These are phyloP conservation scores for Penicillium sclerotigenum DNA, from an alignment of 2,329 filamentous ascomycete species.

Conservation along the genomic window DNA sequence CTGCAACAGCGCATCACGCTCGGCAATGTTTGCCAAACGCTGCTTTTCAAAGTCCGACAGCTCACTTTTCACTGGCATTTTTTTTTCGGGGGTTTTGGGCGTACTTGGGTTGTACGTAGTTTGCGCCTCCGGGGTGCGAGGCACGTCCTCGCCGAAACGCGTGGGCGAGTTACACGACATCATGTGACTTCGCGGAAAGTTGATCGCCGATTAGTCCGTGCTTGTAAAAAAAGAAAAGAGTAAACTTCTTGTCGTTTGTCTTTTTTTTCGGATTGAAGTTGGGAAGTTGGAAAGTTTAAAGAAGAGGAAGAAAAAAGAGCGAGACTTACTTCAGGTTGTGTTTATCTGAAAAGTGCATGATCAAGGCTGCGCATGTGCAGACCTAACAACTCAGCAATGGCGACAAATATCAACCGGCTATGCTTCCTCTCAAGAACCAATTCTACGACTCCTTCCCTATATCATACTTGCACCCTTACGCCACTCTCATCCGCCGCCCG, in stretches of 20 bases:
- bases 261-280: not conserved
- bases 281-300: not conserved
- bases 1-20: conserved; percentile 77
- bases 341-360: not conserved
- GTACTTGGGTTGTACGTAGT: not conserved
- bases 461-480: conserved; percentile 64
- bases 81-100: not conserved
- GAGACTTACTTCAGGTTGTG: not conserved
- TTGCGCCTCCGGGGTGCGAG: not conserved
- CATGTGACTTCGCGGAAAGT: conserved; percentile 15
- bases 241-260: not conserved
- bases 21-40: conserved; percentile 79
- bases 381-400: conserved; percentile 23
- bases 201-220: conserved; percentile 2
- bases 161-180: conserved; percentile 16
- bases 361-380: not conserved
- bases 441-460: conserved; percentile 63
- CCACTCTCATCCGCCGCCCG: conserved; percentile 9
- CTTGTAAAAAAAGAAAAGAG: not conserved
- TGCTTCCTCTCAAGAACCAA: conserved; percentile 26
- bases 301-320: not conserved
- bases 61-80: conserved; percentile 39
- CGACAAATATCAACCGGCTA: conserved; percentile 30
- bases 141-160: conserved; percentile 6
- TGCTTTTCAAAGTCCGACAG: conserved; percentile 85